These are phyloP conservation scores for Seiridium cupressi DNA, from an alignment of 2,329 filamentous ascomycete species.

Conservation along the genomic window DNA sequence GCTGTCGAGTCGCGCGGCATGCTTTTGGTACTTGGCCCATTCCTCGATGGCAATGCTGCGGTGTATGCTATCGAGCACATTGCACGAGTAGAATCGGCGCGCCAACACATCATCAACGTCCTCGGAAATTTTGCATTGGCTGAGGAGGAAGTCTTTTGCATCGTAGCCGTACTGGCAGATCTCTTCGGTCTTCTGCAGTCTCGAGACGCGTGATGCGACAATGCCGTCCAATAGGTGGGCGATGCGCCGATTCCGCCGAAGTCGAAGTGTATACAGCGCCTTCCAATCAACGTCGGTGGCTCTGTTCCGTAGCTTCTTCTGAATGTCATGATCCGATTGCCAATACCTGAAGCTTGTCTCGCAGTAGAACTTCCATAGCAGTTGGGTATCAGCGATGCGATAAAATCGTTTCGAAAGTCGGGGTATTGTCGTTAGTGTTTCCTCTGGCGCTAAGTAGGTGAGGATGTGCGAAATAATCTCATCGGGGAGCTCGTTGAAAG, in stretches of 20 bases:
- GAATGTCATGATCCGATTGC: constrained; percentile 63
- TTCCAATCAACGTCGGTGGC: constrained; percentile 72
- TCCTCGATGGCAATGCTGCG: constrained; percentile 74
- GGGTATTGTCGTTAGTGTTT: constrained; percentile 48
- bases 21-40: constrained; percentile 61
- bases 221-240: constrained; percentile 63
- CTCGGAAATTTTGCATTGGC: constrained; percentile 59
- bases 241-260: constrained; percentile 49
- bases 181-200: constrained; percentile 66
- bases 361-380: constrained; percentile 82
- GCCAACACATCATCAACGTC: constrained; percentile 73
- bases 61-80: constrained; percentile 76
- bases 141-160: constrained; percentile 78
- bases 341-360: constrained; percentile 69
- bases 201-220: constrained; percentile 66
- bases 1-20: constrained; percentile 24
- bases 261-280: constrained; percentile 57
- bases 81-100: constrained; percentile 70
- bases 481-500: constrained; percentile 62
- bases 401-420: constrained; percentile 62
- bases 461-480: constrained; percentile 84
- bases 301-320: constrained; percentile 49
- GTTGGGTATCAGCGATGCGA: constrained; percentile 64
- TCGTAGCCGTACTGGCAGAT: constrained; percentile 79
- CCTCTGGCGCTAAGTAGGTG: constrained; percentile 55